phyloP scores from a whole-genome alignment of 176 grass and related monocot species.

The Chloris gayana region DNA sequence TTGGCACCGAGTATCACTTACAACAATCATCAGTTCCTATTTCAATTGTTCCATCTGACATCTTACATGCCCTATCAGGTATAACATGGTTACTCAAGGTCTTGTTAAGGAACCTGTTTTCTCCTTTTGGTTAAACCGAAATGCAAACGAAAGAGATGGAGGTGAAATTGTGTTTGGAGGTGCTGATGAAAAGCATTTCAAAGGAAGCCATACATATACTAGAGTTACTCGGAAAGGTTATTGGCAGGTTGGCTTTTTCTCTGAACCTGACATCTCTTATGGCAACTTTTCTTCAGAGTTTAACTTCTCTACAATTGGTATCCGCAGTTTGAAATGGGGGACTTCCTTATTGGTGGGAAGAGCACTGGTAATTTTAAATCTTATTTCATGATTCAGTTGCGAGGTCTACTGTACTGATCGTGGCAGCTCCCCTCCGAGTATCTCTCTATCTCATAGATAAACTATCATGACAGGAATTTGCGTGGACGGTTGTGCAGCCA shows the following conservation, averaged over 20 bases:
- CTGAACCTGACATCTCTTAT: background rate
- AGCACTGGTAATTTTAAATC: conserved; percentile 57
- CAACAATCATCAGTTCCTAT: background rate
- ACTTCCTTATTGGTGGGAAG: conserved; percentile 60
- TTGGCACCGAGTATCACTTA: background rate
- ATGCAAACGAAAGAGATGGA: conserved; percentile 68
- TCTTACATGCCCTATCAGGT: conserved; percentile 47
- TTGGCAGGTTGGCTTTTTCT: conserved; percentile 4
- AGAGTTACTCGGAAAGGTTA: conserved; percentile 5
- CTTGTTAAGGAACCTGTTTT: conserved; percentile 66
- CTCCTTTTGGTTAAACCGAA: conserved; percentile 95
- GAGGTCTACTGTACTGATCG: background rate
- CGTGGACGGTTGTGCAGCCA: conserved; percentile 73
- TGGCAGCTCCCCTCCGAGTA: background rate
- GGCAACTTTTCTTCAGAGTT: background rate
- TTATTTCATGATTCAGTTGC: conserved; percentile 1
- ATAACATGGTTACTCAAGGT: conserved; percentile 81
- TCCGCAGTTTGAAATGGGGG: conserved; percentile 88
- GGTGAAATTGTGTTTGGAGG: conserved; percentile 97
- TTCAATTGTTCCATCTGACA: conserved; percentile 21
- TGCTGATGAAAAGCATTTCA: conserved; percentile 62
- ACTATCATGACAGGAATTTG: conserved; percentile 62
- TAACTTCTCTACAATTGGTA: background rate
- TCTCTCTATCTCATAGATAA: conserved; percentile 14
- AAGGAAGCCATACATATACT: conserved; percentile 76